Conservation (phyloP, 441 rosid genomes). For the Kokia cookei region DNA sequence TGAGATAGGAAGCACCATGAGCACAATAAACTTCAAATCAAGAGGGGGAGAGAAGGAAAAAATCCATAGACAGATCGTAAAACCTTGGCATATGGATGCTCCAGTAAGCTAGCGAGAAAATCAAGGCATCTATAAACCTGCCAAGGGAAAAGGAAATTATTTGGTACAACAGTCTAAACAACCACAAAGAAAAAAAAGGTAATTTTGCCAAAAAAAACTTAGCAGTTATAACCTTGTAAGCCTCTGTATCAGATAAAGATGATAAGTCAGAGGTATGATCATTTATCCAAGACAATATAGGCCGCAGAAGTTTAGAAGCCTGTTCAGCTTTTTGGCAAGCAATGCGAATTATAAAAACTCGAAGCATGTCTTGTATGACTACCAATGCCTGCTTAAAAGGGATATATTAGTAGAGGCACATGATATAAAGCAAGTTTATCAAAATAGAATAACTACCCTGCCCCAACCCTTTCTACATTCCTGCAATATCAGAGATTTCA, state of each 20-base stretch:
- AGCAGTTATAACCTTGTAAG: constrained; percentile 57
- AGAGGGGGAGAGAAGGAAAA: not conserved
- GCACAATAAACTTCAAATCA: constrained; percentile 15
- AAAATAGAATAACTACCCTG: constrained; percentile 13
- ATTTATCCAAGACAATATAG: constrained; percentile 63
- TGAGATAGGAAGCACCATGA: constrained; percentile 22
- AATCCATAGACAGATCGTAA: constrained; percentile 7
- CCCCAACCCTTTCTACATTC: not conserved
- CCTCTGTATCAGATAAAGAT: constrained; percentile 46
- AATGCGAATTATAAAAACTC: constrained; percentile 80
- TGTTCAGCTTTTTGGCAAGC: constrained; percentile 72
- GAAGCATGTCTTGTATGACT: constrained; percentile 93
- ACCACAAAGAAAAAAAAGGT: constrained; percentile 3
- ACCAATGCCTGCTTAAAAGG: constrained; percentile 55
- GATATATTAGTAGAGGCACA: constrained; percentile 14
- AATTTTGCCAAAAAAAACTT: not conserved
- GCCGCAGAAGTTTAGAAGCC: constrained; percentile 72
- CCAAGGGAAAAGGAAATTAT: constrained; percentile 12
- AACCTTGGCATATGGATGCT: constrained; percentile 90
- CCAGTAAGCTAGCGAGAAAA: constrained; percentile 73
- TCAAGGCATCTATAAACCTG: constrained; percentile 76
- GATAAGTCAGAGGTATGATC: constrained; percentile 43
- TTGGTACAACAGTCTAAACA: constrained; percentile 12
- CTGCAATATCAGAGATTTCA: not conserved
- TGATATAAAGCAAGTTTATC: constrained; percentile 5